Conservation (phyloP, 306 rosid species). For the Prosopis cineraria region DNA sequence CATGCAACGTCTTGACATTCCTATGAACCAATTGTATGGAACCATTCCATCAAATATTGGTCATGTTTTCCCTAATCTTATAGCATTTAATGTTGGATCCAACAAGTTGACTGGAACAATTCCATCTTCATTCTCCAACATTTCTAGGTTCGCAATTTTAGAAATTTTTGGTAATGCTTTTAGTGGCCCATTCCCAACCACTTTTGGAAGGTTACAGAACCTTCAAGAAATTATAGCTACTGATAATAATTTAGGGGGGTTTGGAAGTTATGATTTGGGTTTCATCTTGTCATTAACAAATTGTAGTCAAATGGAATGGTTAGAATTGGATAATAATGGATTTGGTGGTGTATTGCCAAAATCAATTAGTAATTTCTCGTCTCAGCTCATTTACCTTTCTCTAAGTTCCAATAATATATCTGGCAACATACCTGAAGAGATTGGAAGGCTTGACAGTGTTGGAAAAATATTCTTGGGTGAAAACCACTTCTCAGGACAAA, state of each 20-base stretch:
- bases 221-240: too few species aligned
- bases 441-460: slow-evolving; percentile 34
- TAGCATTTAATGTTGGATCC: rapidly evolving
- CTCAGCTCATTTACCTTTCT: rapidly evolving
- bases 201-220: slow-evolving; percentile 25
- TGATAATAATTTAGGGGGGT: slow-evolving; percentile 37
- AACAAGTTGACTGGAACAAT: slow-evolving; percentile 20
- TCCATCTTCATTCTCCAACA: slow-evolving; percentile 32
- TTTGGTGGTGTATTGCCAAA: slow-evolving; percentile 17
- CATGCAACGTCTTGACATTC: neutral
- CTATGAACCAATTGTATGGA: neutral
- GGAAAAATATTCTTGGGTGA: neutral
- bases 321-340: neutral
- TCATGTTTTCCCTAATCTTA: slow-evolving; percentile 26
- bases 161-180: neutral
- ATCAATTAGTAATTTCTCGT: slow-evolving; percentile 7
- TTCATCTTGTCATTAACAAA: slow-evolving; percentile 15
- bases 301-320: neutral
- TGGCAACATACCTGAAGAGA: slow-evolving; percentile 11
- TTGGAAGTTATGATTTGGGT: neutral
- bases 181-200: slow-evolving; percentile 3
- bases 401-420: neutral
- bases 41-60: slow-evolving; percentile 25
- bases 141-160: neutral
- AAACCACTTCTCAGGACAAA: neutral